Evolutionary conservation across 805 yeast species (phyloP), one percentile per base, ranked within the genome.

Genomic region (Torulaspora quercuum): DNA sequence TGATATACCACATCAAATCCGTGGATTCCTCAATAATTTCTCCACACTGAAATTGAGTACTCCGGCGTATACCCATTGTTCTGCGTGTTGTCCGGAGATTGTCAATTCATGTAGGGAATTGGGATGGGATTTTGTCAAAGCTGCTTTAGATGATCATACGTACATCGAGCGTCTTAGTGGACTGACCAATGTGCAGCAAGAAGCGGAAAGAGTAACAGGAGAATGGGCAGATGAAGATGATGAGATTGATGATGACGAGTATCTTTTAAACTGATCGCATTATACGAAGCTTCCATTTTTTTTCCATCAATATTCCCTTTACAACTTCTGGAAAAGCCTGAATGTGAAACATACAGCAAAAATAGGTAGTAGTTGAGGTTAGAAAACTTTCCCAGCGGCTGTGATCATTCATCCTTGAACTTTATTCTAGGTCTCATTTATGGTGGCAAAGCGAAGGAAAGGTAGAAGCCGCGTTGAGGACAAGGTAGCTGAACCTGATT

Each of bases 111-210:
- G 70, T 61, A 42, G 59, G 14, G 44, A 53, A 1, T 59, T 67
- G 0, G 87, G 86, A 0, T 92, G 97, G 97, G 77, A 75, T 4
- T 90, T 90, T 67, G 85, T 92, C 3, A 68, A 69, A 48, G 54
- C 56, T 9, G 90, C 96, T 8, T 65, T 94, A 36, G 68, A 78
- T 41, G 78, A 84, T 45, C 63, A 80, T 1, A 69, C 66, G 12
- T 82, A 76, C 49, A 69, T 94, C 24, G 95, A 88, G 46, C 76
- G 76, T 18, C 53, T 88, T 3, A 79, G 94, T 47, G 98, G 98
- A 0, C 69, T 92, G 36, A 71, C 77, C 1, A 69, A 76, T 30
- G 77, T 90, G 1, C 95, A 87, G 47, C 62, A 72, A 29, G 76
- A 74, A 33, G 89, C 57, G 11, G 64, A 59, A 23, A 41, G 44